A percentile compares a stretch with the other conserved stretches of the same genome.
These are phyloP conservation scores for Prosopis cineraria DNA, from an alignment of 306 rosid genomes.

Conservation along the genomic window DNA sequence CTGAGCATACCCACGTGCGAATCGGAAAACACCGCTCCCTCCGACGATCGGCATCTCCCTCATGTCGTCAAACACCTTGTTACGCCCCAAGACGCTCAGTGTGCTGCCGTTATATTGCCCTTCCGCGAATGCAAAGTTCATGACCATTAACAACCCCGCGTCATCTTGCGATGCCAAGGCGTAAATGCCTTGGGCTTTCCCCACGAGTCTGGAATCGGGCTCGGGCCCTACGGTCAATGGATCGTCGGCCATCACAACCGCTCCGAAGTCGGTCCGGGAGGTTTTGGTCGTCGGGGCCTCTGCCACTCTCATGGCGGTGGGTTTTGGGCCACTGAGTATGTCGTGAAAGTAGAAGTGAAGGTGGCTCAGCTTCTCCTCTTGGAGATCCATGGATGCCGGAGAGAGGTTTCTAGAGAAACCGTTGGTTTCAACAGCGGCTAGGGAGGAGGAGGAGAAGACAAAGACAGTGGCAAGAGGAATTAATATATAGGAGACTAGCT, in stretches of 20 bases:
- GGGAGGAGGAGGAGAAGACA: constrained; percentile 10
- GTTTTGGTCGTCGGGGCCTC: constrained; percentile 26
- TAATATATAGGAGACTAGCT: not conserved
- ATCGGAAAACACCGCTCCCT: constrained; percentile 57
- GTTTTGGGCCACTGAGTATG: constrained; percentile 34
- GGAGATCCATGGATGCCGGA: constrained; percentile 18
- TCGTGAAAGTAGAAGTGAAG: constrained; percentile 54
- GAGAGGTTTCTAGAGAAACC: constrained; percentile 20
- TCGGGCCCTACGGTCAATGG: constrained; percentile 33
- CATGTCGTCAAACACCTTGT: constrained; percentile 26
- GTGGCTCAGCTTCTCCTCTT: constrained; percentile 44
- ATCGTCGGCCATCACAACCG: constrained; percentile 39
- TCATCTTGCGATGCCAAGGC: constrained; percentile 40
- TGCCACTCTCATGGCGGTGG: constrained; percentile 33
- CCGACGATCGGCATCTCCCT: constrained; percentile 50
- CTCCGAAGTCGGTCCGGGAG: constrained; percentile 39
- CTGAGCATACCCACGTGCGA: constrained; percentile 61
- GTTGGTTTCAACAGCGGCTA: not conserved
- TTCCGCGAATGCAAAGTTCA: constrained; percentile 36
- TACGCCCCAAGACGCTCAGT: constrained; percentile 44
- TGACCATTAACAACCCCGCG: constrained; percentile 20
- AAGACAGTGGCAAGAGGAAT: not conserved
- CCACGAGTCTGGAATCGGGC: constrained; percentile 27
- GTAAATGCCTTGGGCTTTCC: constrained; percentile 46
- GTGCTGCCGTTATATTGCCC: constrained; percentile 50